A percentile compares a stretch with the other conserved stretches of the same genome.
Evolutionary conservation across 2,329 filamentous ascomycete genomes (phyloP).

Genomic region (Leptographium galeiforme): DNA sequence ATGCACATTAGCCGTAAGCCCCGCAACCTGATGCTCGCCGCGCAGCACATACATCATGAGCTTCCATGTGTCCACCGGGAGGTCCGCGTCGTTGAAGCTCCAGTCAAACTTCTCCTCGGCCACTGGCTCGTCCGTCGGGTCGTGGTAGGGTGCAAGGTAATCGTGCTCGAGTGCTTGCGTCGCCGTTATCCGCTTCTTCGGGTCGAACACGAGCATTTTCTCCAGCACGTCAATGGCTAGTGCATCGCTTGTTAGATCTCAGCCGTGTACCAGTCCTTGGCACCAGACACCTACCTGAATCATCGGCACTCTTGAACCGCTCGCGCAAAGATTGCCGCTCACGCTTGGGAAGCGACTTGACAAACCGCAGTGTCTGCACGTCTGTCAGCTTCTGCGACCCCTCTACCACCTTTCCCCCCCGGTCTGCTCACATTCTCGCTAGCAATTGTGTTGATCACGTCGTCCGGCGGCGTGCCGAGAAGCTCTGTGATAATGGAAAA

Average conservation of each 20-base stretch:
- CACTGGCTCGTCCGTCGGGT: slow-evolving; percentile 89
- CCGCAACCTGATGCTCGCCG: background rate
- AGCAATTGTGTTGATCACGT: slow-evolving; percentile 97
- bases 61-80: slow-evolving; percentile 99
- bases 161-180: slow-evolving; percentile 77
- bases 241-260: background rate
- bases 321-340: slow-evolving; percentile 74
- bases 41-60: slow-evolving; percentile 81
- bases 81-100: slow-evolving; percentile 97
- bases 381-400: slow-evolving; percentile 8
- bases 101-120: slow-evolving; percentile 98
- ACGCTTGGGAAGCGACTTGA: slow-evolving; percentile 90
- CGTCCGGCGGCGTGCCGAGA: slow-evolving; percentile 87
- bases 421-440: slow-evolving; percentile 65
- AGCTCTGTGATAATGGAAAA: slow-evolving; percentile 99
- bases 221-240: slow-evolving; percentile 85
- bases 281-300: slow-evolving; percentile 45
- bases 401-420: background rate
- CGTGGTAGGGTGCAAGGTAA: slow-evolving; percentile 93
- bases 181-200: slow-evolving; percentile 87
- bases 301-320: slow-evolving; percentile 94
- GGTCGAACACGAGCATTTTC: slow-evolving; percentile 95
- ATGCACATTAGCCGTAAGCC: background rate
- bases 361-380: slow-evolving; percentile 76
- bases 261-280: no score